Evolutionary conservation across 495 filamentous ascomycete species (phyloP).

Genomic region (Penicillium lagena): DNA sequence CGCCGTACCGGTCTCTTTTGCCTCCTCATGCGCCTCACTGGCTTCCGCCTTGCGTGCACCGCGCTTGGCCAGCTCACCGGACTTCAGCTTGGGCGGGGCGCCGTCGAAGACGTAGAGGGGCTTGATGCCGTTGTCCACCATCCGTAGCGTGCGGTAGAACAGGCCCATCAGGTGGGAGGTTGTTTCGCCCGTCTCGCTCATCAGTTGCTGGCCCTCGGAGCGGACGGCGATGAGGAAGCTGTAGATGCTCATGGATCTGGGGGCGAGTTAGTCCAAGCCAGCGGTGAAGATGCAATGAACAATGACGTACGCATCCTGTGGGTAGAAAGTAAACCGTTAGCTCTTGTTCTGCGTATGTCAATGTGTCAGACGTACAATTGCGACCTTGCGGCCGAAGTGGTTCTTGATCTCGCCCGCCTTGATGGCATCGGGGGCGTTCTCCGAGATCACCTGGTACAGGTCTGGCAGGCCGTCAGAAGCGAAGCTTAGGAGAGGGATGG

Average conservation of each 20-base stretch:
- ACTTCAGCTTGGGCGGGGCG: slow-evolving; percentile 93
- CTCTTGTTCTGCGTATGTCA: background rate
- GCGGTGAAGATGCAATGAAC: background rate
- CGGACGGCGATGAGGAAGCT: slow-evolving; percentile 96
- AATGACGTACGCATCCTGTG: slow-evolving; percentile 74
- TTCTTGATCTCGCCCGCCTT: slow-evolving; percentile 97
- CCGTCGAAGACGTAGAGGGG: slow-evolving; percentile 98
- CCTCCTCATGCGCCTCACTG: slow-evolving; percentile 80
- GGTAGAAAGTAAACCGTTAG: slow-evolving; percentile 8
- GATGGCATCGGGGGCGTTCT: slow-evolving; percentile 88
- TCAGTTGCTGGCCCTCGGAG: slow-evolving; percentile 92
- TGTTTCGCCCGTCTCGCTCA: slow-evolving; percentile 86
- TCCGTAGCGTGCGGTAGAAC: slow-evolving; percentile 97
- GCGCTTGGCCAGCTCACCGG: slow-evolving; percentile 89
- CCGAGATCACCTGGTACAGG: slow-evolving; percentile 80
- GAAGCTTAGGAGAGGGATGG: background rate
- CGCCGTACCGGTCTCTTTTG: slow-evolving; percentile 93
- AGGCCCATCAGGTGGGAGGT: slow-evolving; percentile 98
- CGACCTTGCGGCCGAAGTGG: slow-evolving; percentile 95
- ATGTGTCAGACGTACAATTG: slow-evolving; percentile 61
- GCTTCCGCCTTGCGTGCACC: slow-evolving; percentile 88
- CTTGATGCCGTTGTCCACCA: slow-evolving; percentile 98
- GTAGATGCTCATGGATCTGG: slow-evolving; percentile 97
- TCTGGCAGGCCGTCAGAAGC: slow-evolving; percentile 33
- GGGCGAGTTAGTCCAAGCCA: slow-evolving; percentile 10